Evolutionary conservation across 2,329 filamentous ascomycete species (phyloP).

Genomic region (Penicillium sp.): DNA sequence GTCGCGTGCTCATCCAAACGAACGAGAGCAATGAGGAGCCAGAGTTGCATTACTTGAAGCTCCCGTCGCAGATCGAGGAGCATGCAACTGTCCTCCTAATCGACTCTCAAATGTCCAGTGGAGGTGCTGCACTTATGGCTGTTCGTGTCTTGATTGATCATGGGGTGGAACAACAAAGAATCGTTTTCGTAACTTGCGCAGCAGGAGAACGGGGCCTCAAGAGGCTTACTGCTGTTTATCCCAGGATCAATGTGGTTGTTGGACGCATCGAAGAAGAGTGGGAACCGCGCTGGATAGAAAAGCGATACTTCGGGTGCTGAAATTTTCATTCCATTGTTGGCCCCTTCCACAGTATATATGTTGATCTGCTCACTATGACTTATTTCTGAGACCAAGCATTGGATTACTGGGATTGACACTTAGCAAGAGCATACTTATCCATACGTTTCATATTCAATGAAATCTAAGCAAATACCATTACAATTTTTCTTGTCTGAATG

Average conservation of each 20-base stretch:
- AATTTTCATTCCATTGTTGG: background rate
- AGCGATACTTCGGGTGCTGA: conserved; percentile 78
- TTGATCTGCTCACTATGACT: background rate
- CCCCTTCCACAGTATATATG: conserved; percentile 4
- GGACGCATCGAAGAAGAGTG: conserved; percentile 71
- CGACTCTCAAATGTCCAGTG: conserved; percentile 89
- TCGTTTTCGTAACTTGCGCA: conserved; percentile 87
- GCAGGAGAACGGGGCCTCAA: conserved; percentile 77
- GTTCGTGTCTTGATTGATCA: conserved; percentile 93
- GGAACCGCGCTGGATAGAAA: conserved; percentile 83
- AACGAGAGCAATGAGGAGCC: conserved; percentile 78
- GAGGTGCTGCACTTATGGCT: conserved; percentile 80
- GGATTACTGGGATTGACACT: background rate
- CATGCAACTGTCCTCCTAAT: conserved; percentile 77
- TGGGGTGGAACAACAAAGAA: conserved; percentile 71
- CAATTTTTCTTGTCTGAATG: background rate
- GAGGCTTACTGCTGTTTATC: conserved; percentile 78
- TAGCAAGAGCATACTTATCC: background rate
- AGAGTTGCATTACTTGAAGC: conserved; percentile 78
- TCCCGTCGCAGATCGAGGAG: conserved; percentile 62
- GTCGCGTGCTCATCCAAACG: conserved; percentile 82
- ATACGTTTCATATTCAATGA: background rate
- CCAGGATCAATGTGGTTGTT: conserved; percentile 75
- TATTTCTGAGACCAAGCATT: background rate
- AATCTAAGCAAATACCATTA: background rate